Conservation (phyloP, 2,329 filamentous ascomycete species). For the Penicillium freii region DNA sequence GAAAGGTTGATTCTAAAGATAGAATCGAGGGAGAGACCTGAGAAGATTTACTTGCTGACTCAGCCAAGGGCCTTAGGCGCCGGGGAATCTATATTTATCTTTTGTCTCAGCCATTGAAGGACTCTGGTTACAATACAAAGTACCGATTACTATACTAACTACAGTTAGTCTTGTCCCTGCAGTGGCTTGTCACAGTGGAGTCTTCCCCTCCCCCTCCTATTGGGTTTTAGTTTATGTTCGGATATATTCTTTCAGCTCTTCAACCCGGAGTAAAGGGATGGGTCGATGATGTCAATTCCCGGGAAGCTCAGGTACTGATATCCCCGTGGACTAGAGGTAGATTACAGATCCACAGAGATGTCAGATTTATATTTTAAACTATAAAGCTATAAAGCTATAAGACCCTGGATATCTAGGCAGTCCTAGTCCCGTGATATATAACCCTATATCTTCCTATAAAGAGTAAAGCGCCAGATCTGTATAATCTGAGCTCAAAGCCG, state of each 20-base stretch:
- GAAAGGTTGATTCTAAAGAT: constrained; percentile 32
- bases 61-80: constrained; percentile 13
- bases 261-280: not conserved
- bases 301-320: not conserved
- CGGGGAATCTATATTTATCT: constrained; percentile 5
- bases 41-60: constrained; percentile 9
- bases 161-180: not conserved
- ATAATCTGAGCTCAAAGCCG: not conserved
- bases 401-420: not conserved
- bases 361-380: not conserved
- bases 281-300: constrained; percentile 4
- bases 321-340: not conserved
- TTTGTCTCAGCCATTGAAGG: not conserved
- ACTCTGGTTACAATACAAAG: not conserved
- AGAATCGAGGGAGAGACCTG: constrained; percentile 20
- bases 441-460: not conserved
- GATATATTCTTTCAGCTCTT: not conserved
- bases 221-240: not conserved
- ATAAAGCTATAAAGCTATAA: not conserved
- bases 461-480: not conserved
- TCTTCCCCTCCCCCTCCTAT: not conserved
- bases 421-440: not conserved
- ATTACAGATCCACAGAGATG: not conserved
- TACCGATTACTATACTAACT: not conserved
- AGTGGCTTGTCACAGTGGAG: constrained; percentile 10